Evolutionary conservation across 257 asterid genomes (phyloP).

Genomic region (Nicotiana benthamiana): DNA sequence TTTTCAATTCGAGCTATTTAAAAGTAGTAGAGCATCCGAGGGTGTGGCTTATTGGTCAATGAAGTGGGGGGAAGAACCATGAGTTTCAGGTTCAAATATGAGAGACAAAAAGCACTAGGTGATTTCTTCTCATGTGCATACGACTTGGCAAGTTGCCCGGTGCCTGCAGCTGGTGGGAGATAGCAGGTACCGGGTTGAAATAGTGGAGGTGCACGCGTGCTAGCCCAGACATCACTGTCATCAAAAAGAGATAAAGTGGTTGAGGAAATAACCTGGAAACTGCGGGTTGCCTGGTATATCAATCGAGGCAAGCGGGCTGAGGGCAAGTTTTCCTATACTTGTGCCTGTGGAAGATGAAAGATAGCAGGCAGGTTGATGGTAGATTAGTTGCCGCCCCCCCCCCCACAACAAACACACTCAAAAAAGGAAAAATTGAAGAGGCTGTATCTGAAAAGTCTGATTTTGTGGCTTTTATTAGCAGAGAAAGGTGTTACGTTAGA

Average conservation of each 20-base stretch:
- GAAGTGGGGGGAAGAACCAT: too few species aligned
- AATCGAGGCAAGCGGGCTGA: neutral
- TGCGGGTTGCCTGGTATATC: neutral
- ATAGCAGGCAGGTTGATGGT: neutral
- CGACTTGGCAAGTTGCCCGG: too few species aligned
- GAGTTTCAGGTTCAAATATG: too few species aligned
- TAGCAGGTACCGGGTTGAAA: too few species aligned
- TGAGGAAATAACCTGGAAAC: neutral
- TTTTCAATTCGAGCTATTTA: neutral
- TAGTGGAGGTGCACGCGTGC: too few species aligned
- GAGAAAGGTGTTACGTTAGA: neutral
- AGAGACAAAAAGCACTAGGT: too few species aligned
- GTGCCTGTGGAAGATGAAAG: neutral
- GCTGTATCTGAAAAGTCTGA: neutral
- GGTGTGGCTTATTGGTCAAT: too few species aligned
- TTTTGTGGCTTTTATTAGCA: neutral
- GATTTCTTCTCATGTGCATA: too few species aligned
- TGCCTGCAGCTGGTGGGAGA: too few species aligned
- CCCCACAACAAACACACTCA: too few species aligned
- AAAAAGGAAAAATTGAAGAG: neutral
- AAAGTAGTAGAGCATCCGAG: neutral
- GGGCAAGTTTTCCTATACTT: neutral
- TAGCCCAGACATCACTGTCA: too few species aligned
- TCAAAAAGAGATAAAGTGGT: neutral
- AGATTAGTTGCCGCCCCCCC: neutral